Evolutionary conservation across 2,329 filamentous ascomycete species (phyloP).

Genomic region (Alternaria burnsii): DNA sequence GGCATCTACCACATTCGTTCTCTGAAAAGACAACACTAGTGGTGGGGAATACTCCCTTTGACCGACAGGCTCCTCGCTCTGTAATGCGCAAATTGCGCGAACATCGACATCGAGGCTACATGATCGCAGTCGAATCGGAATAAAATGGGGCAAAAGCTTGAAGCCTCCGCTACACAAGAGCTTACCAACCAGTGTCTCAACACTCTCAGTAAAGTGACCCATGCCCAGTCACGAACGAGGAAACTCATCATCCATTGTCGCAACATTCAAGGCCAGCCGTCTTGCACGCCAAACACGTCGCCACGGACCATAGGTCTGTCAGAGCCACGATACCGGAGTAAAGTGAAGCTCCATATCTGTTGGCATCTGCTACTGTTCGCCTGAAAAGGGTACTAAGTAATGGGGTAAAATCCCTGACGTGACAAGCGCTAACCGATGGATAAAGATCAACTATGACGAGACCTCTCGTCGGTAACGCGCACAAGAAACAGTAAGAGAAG

Average conservation of each 20-base stretch:
- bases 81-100: constrained; percentile 8
- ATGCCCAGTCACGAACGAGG: not conserved
- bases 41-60: constrained; percentile 21
- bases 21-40: constrained; percentile 30
- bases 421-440: not conserved
- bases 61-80: constrained; percentile 9
- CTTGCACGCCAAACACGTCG: constrained; percentile 10
- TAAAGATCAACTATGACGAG: not conserved
- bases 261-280: constrained; percentile 5
- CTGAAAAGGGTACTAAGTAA: constrained; percentile 15
- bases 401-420: constrained; percentile 7
- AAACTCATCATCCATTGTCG: not conserved
- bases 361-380: constrained; percentile 18
- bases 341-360: constrained; percentile 17
- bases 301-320: constrained; percentile 22
- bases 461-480: constrained; percentile 1
- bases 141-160: constrained; percentile 11
- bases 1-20: constrained; percentile 25
- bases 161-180: constrained; percentile 18
- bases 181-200: constrained; percentile 15
- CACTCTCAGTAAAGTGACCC: not conserved
- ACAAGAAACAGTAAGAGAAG: constrained; percentile 15
- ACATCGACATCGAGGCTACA: not conserved
- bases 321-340: constrained; percentile 16
- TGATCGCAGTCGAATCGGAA: constrained; percentile 9